Base-by-base conservation (phyloP, 2,329 filamentous ascomycete species). In the Sordariomycetes sp. region DNA sequence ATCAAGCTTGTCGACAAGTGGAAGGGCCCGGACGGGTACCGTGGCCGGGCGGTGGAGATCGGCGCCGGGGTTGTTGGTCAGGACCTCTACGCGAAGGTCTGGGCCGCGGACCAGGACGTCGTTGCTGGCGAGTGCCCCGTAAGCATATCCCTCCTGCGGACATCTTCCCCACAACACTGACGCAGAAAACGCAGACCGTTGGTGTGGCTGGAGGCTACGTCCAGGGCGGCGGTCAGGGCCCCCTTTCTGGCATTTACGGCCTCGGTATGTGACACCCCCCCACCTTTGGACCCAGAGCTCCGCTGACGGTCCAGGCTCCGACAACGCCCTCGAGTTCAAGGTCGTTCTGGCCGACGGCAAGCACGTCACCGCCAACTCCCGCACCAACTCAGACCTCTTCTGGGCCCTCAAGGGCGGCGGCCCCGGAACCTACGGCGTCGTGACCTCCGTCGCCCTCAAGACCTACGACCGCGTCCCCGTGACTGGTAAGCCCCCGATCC, bases 371-470 rank as follows among this genome's bases (percentile, higher is more conserved):
- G 81, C 81, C 0, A 77, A 72, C 5, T 72, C 70, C 0, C 65
- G 64, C 0, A 60, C 76, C 34, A 79, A 86, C 61, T 58, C 71
- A 0, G 83, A 86, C 56, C 71, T 87, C 1, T 87, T 82, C 70
- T 88, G 83, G 83, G 85, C 83, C 1, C 68, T 86, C 1, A 73
- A 73, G 51, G 82, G 83, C 3, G 82, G 83, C 0, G 83, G 84
- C 1, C 79, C 76, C 11, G 80, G 81, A 11, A 85, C 75, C 32
- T 87, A 79, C 62, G 83, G 73, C 2, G 72, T 85, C 1, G 79
- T 86, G 1, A 67, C 76, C 16, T 80, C 78, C 1, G 72, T 85
- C 65, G 84, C 79, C 0, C 70, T 77, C 46, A 79, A 78, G 60
- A 73, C 77, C 1, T 73, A 82, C 64, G 67, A 71, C 0, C 74